Evolutionary conservation across 208 protist genomes (phyloP), one percentile per base, ranked within the genome.

Genomic region (Novymonas esmeraldas): DNA sequence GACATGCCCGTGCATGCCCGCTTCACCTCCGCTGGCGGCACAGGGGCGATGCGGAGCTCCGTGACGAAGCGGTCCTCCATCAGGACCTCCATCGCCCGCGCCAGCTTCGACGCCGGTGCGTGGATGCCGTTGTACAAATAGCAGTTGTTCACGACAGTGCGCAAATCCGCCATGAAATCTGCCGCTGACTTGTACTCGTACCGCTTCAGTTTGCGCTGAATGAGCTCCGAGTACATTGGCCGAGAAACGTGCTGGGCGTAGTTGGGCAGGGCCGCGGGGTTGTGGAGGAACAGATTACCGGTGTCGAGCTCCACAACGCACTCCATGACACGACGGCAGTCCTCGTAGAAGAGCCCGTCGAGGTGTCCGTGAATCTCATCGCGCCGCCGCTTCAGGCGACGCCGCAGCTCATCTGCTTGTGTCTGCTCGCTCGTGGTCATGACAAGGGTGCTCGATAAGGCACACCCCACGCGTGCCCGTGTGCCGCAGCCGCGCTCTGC

Each of bases 41-140:
- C 64, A 6, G 86, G 84, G 9, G 75, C 54, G 11, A 83, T 62
- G 14, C 78, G 66, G 9, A 94, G 79, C 64, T 90, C 77, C 24
- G 69, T 82, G 22, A 96, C 80, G 54, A 96, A 96, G 49, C 81
- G 69, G 31, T 92, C 84, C 73, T 96, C 87, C 86, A 96, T 96
- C 6, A 54, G 48, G 10, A 93, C 24, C 71, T 96, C 87, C 50
- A 93, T 70, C 22, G 68, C 50, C 0, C 91, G 76, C 11, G 80
- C 87, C 18, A 82, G 42, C 7, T 67, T 62, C 6, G 84, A 70
- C 14, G 89, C 31, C 6, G 78, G 60, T 0, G 87, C 85, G 11
- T 60, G 48, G 13, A 78, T 70, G 6, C 76, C 80, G 60, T 96
- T 93, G 65, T 89, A 91, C 20, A 79, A 64, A 57, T 94, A 96